Evolutionary conservation across 257 asterid species (phyloP).

Genomic region (Solanum peruvianum): DNA sequence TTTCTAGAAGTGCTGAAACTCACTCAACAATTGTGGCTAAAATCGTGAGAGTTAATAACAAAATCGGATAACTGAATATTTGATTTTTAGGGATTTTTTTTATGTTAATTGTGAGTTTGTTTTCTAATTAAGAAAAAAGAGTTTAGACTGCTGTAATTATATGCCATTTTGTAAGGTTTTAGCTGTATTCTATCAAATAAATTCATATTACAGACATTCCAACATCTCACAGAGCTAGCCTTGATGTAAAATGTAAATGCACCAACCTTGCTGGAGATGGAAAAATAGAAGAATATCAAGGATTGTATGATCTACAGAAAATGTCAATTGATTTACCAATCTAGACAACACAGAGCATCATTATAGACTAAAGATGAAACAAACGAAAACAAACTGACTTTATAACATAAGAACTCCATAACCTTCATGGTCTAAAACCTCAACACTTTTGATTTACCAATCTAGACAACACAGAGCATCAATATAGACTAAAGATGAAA

Average conservation of each 20-base stretch:
- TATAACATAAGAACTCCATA: not conserved
- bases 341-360: not conserved
- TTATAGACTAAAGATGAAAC: not conserved
- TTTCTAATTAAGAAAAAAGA: no score
- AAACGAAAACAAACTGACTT: not conserved
- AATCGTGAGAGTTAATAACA: no score
- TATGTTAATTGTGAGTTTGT: no score
- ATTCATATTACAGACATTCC: not conserved
- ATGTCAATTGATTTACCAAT: not conserved
- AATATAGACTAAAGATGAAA: not conserved
- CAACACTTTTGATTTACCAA: no score
- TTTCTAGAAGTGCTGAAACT: no score
- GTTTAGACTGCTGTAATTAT: no score
- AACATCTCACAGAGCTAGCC: not conserved
- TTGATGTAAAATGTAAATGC: not conserved
- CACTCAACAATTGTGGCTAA: no score
- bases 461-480: no score
- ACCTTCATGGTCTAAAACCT: not conserved
- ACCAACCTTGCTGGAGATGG: not conserved
- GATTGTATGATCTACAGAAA: not conserved
- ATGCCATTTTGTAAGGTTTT: no score
- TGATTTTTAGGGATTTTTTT: no score
- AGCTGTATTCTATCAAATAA: no score
- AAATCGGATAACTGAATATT: no score
- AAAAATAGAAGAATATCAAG: not conserved